phyloP scores from a whole-genome alignment of 2,329 filamentous ascomycete species.

The Parafenestella ontariensis region DNA sequence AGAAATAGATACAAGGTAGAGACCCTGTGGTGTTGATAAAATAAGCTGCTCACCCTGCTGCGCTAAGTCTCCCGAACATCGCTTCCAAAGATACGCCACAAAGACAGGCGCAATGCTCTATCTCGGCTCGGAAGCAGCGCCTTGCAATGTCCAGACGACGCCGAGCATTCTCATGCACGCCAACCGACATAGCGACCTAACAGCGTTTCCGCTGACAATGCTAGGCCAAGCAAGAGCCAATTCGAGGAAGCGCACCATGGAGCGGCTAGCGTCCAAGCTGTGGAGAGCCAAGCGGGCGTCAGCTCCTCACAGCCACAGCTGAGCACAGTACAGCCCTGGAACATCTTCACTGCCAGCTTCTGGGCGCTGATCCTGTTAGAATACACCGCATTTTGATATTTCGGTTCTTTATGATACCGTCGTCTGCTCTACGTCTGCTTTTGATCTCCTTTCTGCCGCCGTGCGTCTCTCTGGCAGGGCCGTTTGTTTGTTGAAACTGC shows the following conservation, averaged over 20 bases:
- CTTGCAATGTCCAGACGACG: neutral
- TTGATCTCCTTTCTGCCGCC: slow-evolving; percentile 23
- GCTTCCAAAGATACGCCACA: slow-evolving; percentile 1
- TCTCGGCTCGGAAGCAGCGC: neutral
- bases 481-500: slow-evolving; percentile 32
- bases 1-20: slow-evolving; percentile 25
- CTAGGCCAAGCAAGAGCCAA: neutral
- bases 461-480: slow-evolving; percentile 39
- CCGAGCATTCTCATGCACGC: neutral
- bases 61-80: slow-evolving; percentile 17
- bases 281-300: slow-evolving; percentile 23
- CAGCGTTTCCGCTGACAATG: neutral
- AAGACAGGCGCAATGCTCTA: neutral
- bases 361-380: slow-evolving; percentile 20
- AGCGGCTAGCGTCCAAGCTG: slow-evolving; percentile 19
- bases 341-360: slow-evolving; percentile 18
- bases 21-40: slow-evolving; percentile 24
- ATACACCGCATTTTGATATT: slow-evolving; percentile 11
- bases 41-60: slow-evolving; percentile 21
- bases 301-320: slow-evolving; percentile 22
- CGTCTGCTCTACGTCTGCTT: slow-evolving; percentile 4
- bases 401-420: slow-evolving; percentile 19
- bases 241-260: slow-evolving; percentile 12
- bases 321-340: slow-evolving; percentile 10
- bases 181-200: slow-evolving; percentile 9